Conservation (phyloP, 768 basidiomycete species). For the Ramaria rubella region DNA sequence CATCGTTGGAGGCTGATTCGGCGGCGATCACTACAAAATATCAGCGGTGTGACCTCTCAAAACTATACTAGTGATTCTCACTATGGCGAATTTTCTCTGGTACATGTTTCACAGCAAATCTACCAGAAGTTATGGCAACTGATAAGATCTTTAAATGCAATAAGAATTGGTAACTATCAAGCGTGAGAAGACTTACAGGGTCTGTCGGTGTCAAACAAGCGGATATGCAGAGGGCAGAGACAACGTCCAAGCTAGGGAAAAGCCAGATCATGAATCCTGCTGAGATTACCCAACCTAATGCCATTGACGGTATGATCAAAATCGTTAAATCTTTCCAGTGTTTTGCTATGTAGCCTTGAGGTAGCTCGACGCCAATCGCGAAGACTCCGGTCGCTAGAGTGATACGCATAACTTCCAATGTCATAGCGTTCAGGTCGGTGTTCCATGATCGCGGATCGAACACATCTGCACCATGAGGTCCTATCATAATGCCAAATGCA, state of each 20-base stretch:
- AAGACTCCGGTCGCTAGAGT: conserved; percentile 91
- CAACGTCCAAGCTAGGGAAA: conserved; percentile 63
- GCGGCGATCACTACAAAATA: conserved; percentile 53
- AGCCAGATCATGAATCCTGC: conserved; percentile 58
- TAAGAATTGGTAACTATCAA: background rate
- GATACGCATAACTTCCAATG: conserved; percentile 79
- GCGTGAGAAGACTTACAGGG: conserved; percentile 34
- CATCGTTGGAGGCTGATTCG: conserved; percentile 93
- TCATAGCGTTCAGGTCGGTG: conserved; percentile 48
- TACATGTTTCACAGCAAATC: conserved; percentile 62
- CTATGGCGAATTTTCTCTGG: conserved; percentile 67
- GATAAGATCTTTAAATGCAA: background rate
- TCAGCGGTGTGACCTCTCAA: too few species aligned
- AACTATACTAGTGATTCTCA: background rate
- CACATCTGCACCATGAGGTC: conserved; percentile 63
- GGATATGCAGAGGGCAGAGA: conserved; percentile 78
- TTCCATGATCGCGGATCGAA: conserved; percentile 76
- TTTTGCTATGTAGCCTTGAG: conserved; percentile 72
- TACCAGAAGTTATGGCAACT: conserved; percentile 32
- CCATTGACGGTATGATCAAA: conserved; percentile 80
- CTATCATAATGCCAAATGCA: conserved; percentile 39
- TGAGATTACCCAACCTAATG: conserved; percentile 74
- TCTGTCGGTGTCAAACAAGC: conserved; percentile 93
- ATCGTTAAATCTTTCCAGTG: conserved; percentile 65
- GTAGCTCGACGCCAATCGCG: conserved; percentile 91